These are phyloP conservation scores for Colletotrichum abscissum DNA, from an alignment of 2,329 filamentous ascomycete species.

Conservation along the genomic window DNA sequence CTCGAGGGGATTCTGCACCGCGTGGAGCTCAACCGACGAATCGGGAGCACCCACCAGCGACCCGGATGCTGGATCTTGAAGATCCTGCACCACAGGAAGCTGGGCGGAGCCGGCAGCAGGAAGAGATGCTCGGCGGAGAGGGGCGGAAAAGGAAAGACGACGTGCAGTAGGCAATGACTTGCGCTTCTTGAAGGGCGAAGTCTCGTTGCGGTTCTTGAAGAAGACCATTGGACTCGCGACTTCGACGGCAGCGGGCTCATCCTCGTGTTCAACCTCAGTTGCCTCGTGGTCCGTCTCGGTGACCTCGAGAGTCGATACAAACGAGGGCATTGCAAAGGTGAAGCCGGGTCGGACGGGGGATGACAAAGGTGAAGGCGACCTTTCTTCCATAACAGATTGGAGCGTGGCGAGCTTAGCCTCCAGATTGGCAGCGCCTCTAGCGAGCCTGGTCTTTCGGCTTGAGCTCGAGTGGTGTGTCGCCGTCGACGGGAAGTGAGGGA, in stretches of 20 bases:
- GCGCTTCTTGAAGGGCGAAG: constrained; percentile 24
- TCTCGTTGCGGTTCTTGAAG: constrained; percentile 29
- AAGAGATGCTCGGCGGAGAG: constrained; percentile 25
- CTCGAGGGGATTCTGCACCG: constrained; percentile 19
- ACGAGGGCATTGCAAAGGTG: constrained; percentile 22
- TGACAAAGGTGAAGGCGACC: constrained; percentile 2
- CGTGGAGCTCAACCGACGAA: constrained; percentile 27
- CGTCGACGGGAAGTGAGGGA: constrained; percentile 28
- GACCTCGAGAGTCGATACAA: constrained; percentile 3
- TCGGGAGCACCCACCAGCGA: constrained; percentile 28
- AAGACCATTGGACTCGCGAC: constrained; percentile 19
- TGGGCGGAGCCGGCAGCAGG: constrained; percentile 14
- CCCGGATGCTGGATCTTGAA: constrained; percentile 26
- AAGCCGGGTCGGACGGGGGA: constrained; percentile 24
- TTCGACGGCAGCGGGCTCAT: neutral
- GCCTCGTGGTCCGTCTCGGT: neutral
- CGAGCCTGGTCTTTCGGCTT: constrained; percentile 16
- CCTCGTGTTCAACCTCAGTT: neutral
- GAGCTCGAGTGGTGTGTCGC: constrained; percentile 29
- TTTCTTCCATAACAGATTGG: neutral
- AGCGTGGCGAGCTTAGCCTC: constrained; percentile 8
- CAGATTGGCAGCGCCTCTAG: constrained; percentile 2
- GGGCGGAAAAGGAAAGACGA: constrained; percentile 8
- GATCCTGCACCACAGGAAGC: constrained; percentile 23
- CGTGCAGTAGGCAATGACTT: constrained; percentile 8